phyloP scores from a whole-genome alignment of 805 yeast species.

The Diddensiella santjacobensis region DNA sequence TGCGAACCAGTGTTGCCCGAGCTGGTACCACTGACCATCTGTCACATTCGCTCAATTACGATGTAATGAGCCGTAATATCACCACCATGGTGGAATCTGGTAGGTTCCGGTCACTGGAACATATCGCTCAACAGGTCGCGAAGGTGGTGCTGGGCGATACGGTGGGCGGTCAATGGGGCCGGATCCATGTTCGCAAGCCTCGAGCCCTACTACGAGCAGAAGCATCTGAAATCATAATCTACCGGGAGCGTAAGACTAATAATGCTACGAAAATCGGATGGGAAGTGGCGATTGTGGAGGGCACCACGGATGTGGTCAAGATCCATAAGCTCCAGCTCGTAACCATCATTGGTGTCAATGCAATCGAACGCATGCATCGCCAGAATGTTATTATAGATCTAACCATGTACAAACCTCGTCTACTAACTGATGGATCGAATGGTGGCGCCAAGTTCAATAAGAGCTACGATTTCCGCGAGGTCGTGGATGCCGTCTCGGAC shows the following conservation, averaged over 20 bases:
- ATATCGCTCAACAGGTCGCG: slow-evolving; percentile 46
- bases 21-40: slow-evolving; percentile 84
- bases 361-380: slow-evolving; percentile 77
- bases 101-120: slow-evolving; percentile 37
- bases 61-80: slow-evolving; percentile 70
- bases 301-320: slow-evolving; percentile 33
- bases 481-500: slow-evolving; percentile 46
- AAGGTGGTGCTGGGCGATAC: slow-evolving; percentile 41
- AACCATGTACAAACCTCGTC: slow-evolving; percentile 40
- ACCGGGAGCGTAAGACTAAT: slow-evolving; percentile 33
- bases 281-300: slow-evolving; percentile 15
- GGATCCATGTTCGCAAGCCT: slow-evolving; percentile 41
- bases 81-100: slow-evolving; percentile 46
- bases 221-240: slow-evolving; percentile 41
- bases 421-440: not conserved
- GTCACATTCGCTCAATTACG: slow-evolving; percentile 81
- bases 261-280: not conserved
- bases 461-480: slow-evolving; percentile 37
- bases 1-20: slow-evolving; percentile 61
- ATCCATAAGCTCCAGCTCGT: slow-evolving; percentile 55
- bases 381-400: slow-evolving; percentile 69
- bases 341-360: slow-evolving; percentile 89
- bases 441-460: slow-evolving; percentile 16
- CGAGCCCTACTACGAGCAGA: slow-evolving; percentile 60
- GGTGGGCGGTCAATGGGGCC: slow-evolving; percentile 46